These are phyloP conservation scores for Aspergillus hiratsukae DNA, from an alignment of 2,329 filamentous ascomycete species.

Conservation along the genomic window DNA sequence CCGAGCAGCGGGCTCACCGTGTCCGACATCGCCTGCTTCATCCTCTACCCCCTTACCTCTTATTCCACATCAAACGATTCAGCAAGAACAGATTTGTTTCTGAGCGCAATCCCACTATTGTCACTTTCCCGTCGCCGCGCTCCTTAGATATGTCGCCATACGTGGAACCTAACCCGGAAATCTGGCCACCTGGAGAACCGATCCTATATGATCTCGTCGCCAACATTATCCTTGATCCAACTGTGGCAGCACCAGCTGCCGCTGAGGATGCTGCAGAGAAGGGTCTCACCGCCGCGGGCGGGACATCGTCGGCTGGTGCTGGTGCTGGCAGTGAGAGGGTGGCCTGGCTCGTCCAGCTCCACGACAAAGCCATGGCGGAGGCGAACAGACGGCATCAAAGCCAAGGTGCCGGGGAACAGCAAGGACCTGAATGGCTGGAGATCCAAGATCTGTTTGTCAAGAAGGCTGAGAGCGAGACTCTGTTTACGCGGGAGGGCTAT, in stretches of 20 bases:
- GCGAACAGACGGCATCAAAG: conserved; percentile 31
- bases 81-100: conserved; percentile 93
- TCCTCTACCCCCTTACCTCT: conserved; percentile 82
- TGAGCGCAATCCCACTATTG: conserved; percentile 95
- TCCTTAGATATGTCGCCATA: conserved; percentile 85
- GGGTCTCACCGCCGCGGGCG: conserved; percentile 35
- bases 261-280: conserved; percentile 39
- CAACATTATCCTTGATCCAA: conserved; percentile 65
- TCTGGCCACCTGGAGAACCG: conserved; percentile 70
- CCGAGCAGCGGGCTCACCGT: conserved; percentile 83
- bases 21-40: conserved; percentile 86
- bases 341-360: conserved; percentile 89
- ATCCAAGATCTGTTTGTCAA: conserved; percentile 94
- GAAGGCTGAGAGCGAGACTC: conserved; percentile 77
- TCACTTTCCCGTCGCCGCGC: conserved; percentile 83
- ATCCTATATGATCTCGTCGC: conserved; percentile 94
- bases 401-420: conserved; percentile 24
- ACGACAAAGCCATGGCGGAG: conserved; percentile 61
- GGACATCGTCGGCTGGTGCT: conserved; percentile 53
- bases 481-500: conserved; percentile 93
- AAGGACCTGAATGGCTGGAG: conserved; percentile 78
- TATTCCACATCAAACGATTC: conserved; percentile 97
- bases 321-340: conserved; percentile 89
- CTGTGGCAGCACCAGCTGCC: conserved; percentile 62
- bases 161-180: conserved; percentile 75